Conservation (phyloP, 371 early-diverging fungal genomes). For the Apophysomyces elegans region DNA sequence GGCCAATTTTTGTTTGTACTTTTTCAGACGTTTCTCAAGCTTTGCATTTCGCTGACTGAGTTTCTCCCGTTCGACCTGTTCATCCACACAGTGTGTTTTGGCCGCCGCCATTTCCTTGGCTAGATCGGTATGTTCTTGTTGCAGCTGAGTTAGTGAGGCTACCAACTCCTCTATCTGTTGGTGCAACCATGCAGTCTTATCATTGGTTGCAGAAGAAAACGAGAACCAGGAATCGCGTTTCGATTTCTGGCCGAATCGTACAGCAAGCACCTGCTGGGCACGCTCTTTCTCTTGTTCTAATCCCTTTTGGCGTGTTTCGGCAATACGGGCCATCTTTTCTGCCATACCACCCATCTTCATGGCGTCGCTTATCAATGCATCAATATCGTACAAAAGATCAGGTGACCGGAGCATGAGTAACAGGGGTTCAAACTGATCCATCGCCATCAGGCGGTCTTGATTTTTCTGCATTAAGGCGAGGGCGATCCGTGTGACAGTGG, state of each 20-base stretch:
- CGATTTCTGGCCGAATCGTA: slow-evolving; percentile 23
- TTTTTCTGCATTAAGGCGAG: slow-evolving; percentile 82
- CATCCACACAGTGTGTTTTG: slow-evolving; percentile 58
- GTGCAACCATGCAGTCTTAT: slow-evolving; percentile 28
- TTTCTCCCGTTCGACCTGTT: slow-evolving; percentile 37
- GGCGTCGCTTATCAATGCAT: slow-evolving; percentile 71
- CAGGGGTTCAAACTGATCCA: slow-evolving; percentile 76
- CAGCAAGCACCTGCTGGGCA: slow-evolving; percentile 44
- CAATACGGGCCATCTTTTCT: slow-evolving; percentile 67
- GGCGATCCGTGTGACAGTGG: slow-evolving; percentile 80
- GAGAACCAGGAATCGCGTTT: slow-evolving; percentile 5
- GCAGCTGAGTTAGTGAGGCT: slow-evolving; percentile 53
- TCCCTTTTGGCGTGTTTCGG: slow-evolving; percentile 56
- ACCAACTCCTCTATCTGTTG: slow-evolving; percentile 62
- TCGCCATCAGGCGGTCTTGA: slow-evolving; percentile 61
- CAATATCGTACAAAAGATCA: slow-evolving; percentile 66
- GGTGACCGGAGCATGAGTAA: slow-evolving; percentile 71
- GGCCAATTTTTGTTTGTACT: slow-evolving; percentile 43
- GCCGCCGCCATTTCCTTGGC: slow-evolving; percentile 48
- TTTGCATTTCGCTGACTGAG: slow-evolving; percentile 36
- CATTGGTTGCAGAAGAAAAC: background rate
- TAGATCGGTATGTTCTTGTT: slow-evolving; percentile 56
- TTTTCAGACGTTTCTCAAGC: slow-evolving; percentile 41
- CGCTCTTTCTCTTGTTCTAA: slow-evolving; percentile 53
- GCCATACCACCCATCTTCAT: slow-evolving; percentile 56